Evolutionary conservation across 148 eudicot species (phyloP).

Genomic region (Tetragonia tetragonoides): DNA sequence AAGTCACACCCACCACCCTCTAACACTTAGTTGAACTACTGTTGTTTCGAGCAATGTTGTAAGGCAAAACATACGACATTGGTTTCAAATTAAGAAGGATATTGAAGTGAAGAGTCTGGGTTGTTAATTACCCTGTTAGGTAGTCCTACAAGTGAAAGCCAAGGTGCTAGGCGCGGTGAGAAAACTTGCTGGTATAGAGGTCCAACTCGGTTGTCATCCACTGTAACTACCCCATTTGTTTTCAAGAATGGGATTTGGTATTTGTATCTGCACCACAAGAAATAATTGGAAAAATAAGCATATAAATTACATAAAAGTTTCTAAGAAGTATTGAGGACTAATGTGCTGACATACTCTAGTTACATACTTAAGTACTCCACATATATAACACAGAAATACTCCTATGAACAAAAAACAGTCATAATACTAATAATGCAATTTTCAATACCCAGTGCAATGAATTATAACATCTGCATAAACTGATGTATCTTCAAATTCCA

Average conservation of each 20-base stretch:
- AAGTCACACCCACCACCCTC: too few species aligned
- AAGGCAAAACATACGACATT: too few species aligned
- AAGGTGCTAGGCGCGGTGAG: conserved; percentile 35
- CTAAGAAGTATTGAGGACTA: too few species aligned
- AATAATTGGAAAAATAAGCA: too few species aligned
- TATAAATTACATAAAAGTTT: too few species aligned
- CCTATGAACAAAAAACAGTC: not conserved
- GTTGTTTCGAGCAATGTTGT: too few species aligned
- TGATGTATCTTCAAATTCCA: conserved; percentile 36
- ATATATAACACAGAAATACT: not conserved
- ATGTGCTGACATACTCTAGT: too few species aligned
- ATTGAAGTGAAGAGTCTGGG: too few species aligned
- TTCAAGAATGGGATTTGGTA: conserved; percentile 33
- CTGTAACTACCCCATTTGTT: conserved; percentile 34
- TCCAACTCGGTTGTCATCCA: conserved; percentile 45
- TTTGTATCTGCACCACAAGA: conserved; percentile 29
- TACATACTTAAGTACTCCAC: too few species aligned
- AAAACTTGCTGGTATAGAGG: conserved; percentile 51
- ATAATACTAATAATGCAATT: not conserved
- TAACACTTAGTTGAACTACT: too few species aligned
- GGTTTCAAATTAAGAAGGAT: too few species aligned
- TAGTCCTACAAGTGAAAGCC: conserved; percentile 37
- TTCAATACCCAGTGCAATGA: conserved; percentile 47
- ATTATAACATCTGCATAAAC: conserved; percentile 35
- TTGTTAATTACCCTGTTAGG: not conserved